Percentiles rank a stretch among this genome's conserved stretches.
phyloP scores from a whole-genome alignment of 1,284 basidiomycete species.

The Microbotryum violaceum region DNA sequence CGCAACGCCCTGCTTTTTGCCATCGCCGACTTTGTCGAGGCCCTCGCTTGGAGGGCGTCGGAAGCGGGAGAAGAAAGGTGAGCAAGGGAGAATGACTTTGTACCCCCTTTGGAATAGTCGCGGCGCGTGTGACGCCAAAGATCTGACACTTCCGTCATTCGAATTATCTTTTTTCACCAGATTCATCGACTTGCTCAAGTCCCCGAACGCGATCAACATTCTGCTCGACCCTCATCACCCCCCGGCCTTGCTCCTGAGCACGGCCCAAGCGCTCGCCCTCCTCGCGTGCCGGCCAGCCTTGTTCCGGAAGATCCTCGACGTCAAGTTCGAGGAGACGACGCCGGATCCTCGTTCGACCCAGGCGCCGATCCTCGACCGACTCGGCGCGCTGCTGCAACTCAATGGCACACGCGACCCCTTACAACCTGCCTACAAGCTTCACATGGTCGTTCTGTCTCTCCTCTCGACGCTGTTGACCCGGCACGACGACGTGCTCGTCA shows the following conservation, averaged over 20 bases:
- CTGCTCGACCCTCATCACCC: constrained; percentile 24
- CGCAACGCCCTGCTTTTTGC: constrained; percentile 4
- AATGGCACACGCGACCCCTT: background rate
- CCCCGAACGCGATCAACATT: constrained; percentile 9
- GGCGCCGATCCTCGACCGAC: constrained; percentile 22
- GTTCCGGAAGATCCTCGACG: constrained; percentile 14
- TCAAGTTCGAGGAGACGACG: constrained; percentile 14
- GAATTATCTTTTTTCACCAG: background rate
- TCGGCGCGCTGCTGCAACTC: constrained; percentile 12
- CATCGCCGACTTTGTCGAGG: constrained; percentile 14
- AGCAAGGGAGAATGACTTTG: background rate
- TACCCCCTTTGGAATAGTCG: too few relatives aligned
- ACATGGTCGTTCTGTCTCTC: constrained; percentile 13
- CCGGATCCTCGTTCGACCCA: constrained; percentile 9
- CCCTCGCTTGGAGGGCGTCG: constrained; percentile 11
- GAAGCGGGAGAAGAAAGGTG: constrained; percentile 12
- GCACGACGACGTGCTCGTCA: constrained; percentile 17
- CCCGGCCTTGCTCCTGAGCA: constrained; percentile 1
- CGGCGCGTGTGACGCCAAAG: background rate
- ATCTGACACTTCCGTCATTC: background rate
- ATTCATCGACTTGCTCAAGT: constrained; percentile 7
- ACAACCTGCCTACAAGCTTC: constrained; percentile 6
- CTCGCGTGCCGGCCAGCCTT: constrained; percentile 12
- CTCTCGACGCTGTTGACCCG: constrained; percentile 9
- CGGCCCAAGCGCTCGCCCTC: constrained; percentile 6